Evolutionary conservation across 192 early-diverging fungal species (phyloP).

Genomic region (Backusella tarrabulga): DNA sequence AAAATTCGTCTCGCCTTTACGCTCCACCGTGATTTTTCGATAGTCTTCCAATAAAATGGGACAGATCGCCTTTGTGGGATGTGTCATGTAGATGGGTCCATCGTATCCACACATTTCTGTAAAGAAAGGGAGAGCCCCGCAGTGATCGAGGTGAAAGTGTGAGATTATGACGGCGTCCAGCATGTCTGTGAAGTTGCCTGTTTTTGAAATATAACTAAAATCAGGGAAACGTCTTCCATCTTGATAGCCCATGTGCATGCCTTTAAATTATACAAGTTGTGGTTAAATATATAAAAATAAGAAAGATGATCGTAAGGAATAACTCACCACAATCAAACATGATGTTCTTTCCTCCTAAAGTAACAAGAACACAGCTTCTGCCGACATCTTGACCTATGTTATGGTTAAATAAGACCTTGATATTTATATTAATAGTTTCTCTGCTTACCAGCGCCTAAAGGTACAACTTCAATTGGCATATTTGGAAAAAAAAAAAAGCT

Average conservation of each 20-base stretch:
- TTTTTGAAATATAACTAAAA: constrained; percentile 87
- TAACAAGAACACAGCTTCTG: constrained; percentile 78
- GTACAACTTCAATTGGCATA: constrained; percentile 34
- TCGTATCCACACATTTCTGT: constrained; percentile 94
- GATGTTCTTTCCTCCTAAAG: constrained; percentile 77
- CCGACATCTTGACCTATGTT: constrained; percentile 88
- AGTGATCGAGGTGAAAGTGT: constrained; percentile 99
- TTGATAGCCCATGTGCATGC: constrained; percentile 94
- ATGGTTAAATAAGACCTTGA: background rate
- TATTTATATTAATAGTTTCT: background rate
- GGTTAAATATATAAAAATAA: background rate
- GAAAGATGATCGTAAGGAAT: background rate
- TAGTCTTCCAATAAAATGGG: constrained; percentile 93
- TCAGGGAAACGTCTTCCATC: constrained; percentile 94
- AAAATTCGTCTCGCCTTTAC: constrained; percentile 87
- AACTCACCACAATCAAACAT: constrained; percentile 81
- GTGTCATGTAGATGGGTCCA: constrained; percentile 98
- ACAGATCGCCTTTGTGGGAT: constrained; percentile 94
- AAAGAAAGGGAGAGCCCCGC: constrained; percentile 94
- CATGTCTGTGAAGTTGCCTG: constrained; percentile 74
- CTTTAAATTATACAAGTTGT: background rate
- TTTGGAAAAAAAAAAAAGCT: too few relatives aligned
- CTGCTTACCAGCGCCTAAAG: constrained; percentile 51
- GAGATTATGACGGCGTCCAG: constrained; percentile 93
- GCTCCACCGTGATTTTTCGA: constrained; percentile 87